Percentiles rank a stretch among this genome's conserved stretches.
phyloP scores from a whole-genome alignment of 768 basidiomycete genomes.

The Pleurotus platypus region DNA sequence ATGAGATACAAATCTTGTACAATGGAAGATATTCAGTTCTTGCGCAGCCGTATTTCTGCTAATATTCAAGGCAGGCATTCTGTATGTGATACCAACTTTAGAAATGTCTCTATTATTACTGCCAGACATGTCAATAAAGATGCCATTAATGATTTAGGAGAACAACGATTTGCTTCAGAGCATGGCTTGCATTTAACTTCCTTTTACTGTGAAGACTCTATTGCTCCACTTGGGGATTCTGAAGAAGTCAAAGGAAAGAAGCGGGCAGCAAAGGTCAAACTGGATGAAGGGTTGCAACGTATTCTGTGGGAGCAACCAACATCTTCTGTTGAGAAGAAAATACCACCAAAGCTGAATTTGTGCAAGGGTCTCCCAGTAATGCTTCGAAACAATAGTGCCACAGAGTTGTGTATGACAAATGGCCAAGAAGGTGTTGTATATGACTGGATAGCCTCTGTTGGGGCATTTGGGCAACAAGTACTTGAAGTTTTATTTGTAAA shows the following conservation, averaged over 20 bases:
- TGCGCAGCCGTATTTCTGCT: conserved; percentile 20
- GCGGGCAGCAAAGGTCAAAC: not conserved
- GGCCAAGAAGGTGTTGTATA: conserved; percentile 9
- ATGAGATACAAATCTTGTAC: conserved; percentile 17
- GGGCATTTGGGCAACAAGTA: not conserved
- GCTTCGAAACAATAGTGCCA: conserved; percentile 20
- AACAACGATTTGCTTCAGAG: conserved; percentile 25
- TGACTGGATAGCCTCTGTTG: not conserved
- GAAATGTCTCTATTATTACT: conserved; percentile 35
- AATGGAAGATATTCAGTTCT: conserved; percentile 29
- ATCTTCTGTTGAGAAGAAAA: conserved; percentile 8
- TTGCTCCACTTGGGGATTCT: not conserved
- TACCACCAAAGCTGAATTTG: conserved; percentile 24
- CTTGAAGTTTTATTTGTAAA: conserved; percentile 15
- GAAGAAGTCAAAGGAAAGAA: not conserved
- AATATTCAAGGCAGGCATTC: not conserved
- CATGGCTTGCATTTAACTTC: conserved; percentile 15
- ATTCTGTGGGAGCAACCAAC: not conserved
- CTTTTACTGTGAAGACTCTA: conserved; percentile 21
- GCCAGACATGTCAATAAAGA: conserved; percentile 22
- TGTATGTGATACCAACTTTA: conserved; percentile 17
- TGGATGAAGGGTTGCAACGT: not conserved
- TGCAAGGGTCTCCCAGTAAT: conserved; percentile 30
- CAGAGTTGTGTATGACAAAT: conserved; percentile 7
- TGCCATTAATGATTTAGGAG: conserved; percentile 10